Evolutionary conservation across 2,329 filamentous ascomycete species (phyloP).

Genomic region (Colletotrichum limetticola): DNA sequence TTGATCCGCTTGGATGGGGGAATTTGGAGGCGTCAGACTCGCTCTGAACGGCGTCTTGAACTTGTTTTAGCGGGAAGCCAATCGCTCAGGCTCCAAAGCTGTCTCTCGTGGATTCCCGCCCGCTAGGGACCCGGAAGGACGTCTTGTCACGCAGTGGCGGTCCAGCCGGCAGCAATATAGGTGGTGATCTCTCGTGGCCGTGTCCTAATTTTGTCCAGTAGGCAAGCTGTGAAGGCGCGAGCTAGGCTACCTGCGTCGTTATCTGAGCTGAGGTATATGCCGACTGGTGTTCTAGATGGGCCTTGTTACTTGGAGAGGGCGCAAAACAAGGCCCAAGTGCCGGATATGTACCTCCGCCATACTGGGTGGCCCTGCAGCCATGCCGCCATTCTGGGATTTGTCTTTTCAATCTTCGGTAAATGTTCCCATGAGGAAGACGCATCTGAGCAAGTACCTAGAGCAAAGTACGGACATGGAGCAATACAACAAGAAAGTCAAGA

Average conservation of each 20-base stretch:
- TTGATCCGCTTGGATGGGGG: constrained; percentile 20
- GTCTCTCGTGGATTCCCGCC: neutral
- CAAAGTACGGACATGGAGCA: no score
- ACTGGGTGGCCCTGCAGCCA: neutral
- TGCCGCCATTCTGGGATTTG: neutral
- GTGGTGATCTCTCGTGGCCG: neutral
- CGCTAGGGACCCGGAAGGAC: neutral
- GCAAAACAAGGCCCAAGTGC: neutral
- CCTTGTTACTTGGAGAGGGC: neutral
- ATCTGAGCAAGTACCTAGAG: neutral
- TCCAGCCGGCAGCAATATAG: neutral
- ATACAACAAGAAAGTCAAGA: no score
- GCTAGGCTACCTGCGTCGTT: neutral
- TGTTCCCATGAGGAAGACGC: neutral
- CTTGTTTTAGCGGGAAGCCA: constrained; percentile 21
- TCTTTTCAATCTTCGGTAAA: neutral
- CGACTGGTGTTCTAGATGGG: neutral
- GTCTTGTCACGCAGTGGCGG: neutral
- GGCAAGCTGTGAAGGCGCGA: neutral
- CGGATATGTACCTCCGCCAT: neutral
- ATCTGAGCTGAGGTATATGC: neutral
- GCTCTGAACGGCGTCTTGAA: constrained; percentile 1
- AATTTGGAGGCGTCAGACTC: constrained; percentile 18
- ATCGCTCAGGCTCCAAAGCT: constrained; percentile 3
- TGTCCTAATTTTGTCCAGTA: neutral